Evolutionary conservation across 2,329 filamentous ascomycete species (phyloP), one percentile per base, ranked within the genome.

Genomic region (Graphilbum fragrans): DNA sequence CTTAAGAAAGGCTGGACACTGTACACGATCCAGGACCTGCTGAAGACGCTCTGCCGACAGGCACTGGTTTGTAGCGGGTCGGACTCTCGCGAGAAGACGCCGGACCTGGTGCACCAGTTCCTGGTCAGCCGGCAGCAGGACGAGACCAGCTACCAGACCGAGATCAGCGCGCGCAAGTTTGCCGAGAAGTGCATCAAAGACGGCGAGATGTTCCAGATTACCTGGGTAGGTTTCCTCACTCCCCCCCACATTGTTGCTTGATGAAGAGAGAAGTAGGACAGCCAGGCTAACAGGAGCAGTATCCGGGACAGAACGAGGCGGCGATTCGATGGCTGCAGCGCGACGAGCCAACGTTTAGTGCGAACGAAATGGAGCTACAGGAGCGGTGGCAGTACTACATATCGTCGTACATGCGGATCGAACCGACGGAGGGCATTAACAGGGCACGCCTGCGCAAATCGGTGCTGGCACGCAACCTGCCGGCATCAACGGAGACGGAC

Each of bases 361-460:
- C 82, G 54, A 86, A 94, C 50, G 86, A 94, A 50, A 81, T 94
- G 67, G 82, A 92, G 55, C 75, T 80, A 39, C 80, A 81, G 43
- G 80, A 86, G 47, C 72, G 78, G 32, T 98, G 92, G 92, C 85
- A 90, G 52, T 94, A 93, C 64, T 98, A 98, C 58, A 86, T 94
- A 43, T 88, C 90, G 17, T 87, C 88, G 0, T 96, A 84, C 60
- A 84, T 86, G 50, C 85, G 86, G 48, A 74, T 88, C 20, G 86
- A 94, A 54, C 84, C 86, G 2, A 98, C 92, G 0, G 85, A 92
- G 60, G 84, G 84, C 14, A 72, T 92, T 3, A 65, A 72, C 7
- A 69, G 79, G 38, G 70, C 71, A 6, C 74, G 73, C 37, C 69
- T 86, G 53, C 75, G 73, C 47, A 82, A 78, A 61, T 72, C 77